Evolutionary conservation across 2,329 filamentous ascomycete species (phyloP).

Genomic region (Anthostomella pinea): DNA sequence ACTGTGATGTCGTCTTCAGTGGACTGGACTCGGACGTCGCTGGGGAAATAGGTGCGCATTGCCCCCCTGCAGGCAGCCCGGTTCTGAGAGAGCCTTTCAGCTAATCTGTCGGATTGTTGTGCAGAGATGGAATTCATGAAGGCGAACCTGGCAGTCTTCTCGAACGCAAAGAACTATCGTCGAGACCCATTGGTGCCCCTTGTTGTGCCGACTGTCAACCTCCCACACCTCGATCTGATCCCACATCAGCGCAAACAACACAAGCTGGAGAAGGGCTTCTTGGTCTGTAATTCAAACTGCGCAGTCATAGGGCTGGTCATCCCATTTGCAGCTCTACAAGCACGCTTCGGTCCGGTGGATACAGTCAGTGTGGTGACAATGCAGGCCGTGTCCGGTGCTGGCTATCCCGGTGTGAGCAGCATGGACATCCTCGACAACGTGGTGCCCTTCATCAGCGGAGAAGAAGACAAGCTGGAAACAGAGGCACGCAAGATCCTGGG

Average conservation of each 20-base stretch:
- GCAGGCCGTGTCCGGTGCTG: constrained; percentile 91
- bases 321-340: constrained; percentile 86
- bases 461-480: constrained; percentile 94
- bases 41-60: constrained; percentile 75
- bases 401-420: constrained; percentile 82
- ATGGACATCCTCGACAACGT: constrained; percentile 98
- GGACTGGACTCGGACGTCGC: constrained; percentile 91
- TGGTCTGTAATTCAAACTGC: constrained; percentile 98
- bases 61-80: no score
- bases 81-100: neutral
- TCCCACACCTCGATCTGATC: constrained; percentile 81
- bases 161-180: constrained; percentile 97
- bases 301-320: constrained; percentile 95
- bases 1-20: constrained; percentile 92
- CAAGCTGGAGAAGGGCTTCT: constrained; percentile 76
- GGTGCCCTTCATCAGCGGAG: constrained; percentile 86
- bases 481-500: constrained; percentile 96
- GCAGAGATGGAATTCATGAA: constrained; percentile 87
- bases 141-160: constrained; percentile 88
- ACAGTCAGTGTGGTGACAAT: constrained; percentile 79
- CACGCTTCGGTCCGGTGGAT: constrained; percentile 80
- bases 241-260: constrained; percentile 79
- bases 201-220: constrained; percentile 93
- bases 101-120: constrained; percentile 11
- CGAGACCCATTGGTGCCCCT: constrained; percentile 86